Percentiles rank a stretch among this genome's conserved stretches.
Evolutionary conservation across 305 asterid genomes (phyloP).

Genomic region (Ajuga reptans): DNA sequence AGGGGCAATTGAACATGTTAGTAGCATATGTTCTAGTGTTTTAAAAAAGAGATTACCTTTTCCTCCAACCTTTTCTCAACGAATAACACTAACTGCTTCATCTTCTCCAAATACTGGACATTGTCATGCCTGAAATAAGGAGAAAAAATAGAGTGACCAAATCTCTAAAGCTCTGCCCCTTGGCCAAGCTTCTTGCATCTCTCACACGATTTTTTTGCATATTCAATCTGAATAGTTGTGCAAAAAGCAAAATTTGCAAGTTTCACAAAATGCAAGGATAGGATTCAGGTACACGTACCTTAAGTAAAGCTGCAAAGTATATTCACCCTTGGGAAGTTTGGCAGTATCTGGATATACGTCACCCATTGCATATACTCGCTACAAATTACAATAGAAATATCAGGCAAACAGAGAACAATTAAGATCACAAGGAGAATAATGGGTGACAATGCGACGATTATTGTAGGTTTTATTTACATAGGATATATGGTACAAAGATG

Average conservation of each 20-base stretch:
- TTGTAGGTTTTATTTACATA: neutral
- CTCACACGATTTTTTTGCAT: conserved; percentile 9
- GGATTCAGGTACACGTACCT: conserved; percentile 38
- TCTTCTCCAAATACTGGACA: conserved; percentile 82
- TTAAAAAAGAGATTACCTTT: conserved; percentile 45
- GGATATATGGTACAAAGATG: neutral
- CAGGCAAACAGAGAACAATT: conserved; percentile 15
- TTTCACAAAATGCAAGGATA: conserved; percentile 6
- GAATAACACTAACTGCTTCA: conserved; percentile 88
- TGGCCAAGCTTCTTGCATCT: conserved; percentile 4
- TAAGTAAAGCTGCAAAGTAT: conserved; percentile 69
- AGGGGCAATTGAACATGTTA: conserved; percentile 12
- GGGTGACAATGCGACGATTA: neutral
- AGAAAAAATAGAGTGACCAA: neutral
- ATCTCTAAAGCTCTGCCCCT: conserved; percentile 16
- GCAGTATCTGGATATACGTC: conserved; percentile 82
- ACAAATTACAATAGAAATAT: conserved; percentile 28
- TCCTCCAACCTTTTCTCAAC: conserved; percentile 78
- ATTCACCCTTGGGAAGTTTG: conserved; percentile 94
- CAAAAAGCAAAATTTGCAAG: neutral
- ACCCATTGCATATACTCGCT: conserved; percentile 87
- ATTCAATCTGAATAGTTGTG: conserved; percentile 1
- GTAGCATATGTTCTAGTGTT: neutral
- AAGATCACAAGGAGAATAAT: neutral
- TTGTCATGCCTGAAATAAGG: conserved; percentile 82